These are phyloP conservation scores for Tetrapisispora arboricola DNA, from an alignment of 805 yeast genomes.

Conservation along the genomic window DNA sequence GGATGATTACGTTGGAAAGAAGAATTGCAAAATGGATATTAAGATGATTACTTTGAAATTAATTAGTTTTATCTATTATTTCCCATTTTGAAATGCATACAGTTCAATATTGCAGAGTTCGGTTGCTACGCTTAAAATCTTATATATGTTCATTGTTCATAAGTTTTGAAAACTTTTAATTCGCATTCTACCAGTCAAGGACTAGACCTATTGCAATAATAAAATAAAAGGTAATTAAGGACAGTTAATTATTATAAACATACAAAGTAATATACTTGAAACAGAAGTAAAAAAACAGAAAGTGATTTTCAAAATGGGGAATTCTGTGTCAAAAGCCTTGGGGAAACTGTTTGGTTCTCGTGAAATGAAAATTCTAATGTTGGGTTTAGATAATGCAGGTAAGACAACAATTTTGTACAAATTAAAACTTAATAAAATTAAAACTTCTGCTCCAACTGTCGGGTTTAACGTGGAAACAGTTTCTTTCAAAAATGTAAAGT, in stretches of 20 bases:
- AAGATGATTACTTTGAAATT: too few relatives aligned
- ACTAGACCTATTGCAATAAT: too few relatives aligned
- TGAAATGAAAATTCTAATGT: slow-evolving; percentile 68
- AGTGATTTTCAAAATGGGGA: too few relatives aligned
- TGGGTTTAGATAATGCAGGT: slow-evolving; percentile 90
- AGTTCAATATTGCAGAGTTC: too few relatives aligned
- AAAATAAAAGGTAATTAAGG: not conserved
- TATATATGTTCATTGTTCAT: too few relatives aligned
- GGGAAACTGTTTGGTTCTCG: slow-evolving; percentile 43
- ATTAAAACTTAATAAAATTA: slow-evolving; percentile 64
- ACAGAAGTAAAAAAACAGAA: slow-evolving; percentile 5
- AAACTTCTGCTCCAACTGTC: slow-evolving; percentile 82
- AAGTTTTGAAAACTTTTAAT: too few relatives aligned
- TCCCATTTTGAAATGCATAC: too few relatives aligned
- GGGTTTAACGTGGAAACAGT: slow-evolving; percentile 90
- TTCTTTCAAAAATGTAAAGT: slow-evolving; percentile 67
- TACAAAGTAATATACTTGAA: not conserved
- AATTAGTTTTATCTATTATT: too few relatives aligned
- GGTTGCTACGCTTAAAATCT: too few relatives aligned
- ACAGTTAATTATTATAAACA: not conserved
- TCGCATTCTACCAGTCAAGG: too few relatives aligned
- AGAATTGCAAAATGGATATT: too few relatives aligned
- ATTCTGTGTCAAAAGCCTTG: slow-evolving; percentile 27
- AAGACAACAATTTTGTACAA: slow-evolving; percentile 82
- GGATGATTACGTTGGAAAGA: too few relatives aligned